These are phyloP conservation scores for Brasenia schreberi DNA, from an alignment of 164 flowering plant genomes.

Conservation along the genomic window DNA sequence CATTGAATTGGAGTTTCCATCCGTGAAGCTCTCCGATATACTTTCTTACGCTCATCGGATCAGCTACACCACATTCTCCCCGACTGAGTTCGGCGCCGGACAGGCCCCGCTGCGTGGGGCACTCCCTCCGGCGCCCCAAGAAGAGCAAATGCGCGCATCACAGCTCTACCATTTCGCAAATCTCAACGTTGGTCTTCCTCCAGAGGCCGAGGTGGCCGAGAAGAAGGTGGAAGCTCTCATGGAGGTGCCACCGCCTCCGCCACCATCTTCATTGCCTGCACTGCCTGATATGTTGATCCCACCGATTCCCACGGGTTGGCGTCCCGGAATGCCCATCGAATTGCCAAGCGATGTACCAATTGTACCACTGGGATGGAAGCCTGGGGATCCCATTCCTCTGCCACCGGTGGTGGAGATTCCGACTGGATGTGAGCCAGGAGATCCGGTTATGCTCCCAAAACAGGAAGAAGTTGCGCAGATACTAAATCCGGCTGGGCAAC, in stretches of 20 bases:
- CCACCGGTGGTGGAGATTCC: constrained; percentile 46
- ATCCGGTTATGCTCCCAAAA: constrained; percentile 18
- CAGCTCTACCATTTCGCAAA: constrained; percentile 72
- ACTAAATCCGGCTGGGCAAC: constrained; percentile 4
- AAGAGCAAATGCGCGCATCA: constrained; percentile 94
- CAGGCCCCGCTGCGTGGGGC: constrained; percentile 81
- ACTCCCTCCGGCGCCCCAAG: constrained; percentile 96
- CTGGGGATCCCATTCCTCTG: constrained; percentile 71
- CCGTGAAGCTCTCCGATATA: constrained; percentile 45
- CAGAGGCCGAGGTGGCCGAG: constrained; percentile 36
- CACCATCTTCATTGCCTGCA: constrained; percentile 16
- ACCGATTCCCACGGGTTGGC: constrained; percentile 82
- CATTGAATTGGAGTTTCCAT: constrained; percentile 1
- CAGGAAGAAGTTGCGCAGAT: constrained; percentile 36
- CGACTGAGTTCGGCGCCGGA: constrained; percentile 92
- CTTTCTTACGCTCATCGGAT: constrained; percentile 74
- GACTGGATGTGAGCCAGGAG: not conserved
- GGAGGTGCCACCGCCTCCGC: constrained; percentile 30
- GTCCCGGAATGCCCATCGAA: constrained; percentile 90
- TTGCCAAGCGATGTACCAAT: constrained; percentile 55
- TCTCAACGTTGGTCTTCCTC: constrained; percentile 81
- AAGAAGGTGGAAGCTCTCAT: constrained; percentile 46
- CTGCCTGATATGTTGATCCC: constrained; percentile 43
- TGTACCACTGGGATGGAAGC: constrained; percentile 90
- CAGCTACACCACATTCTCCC: constrained; percentile 94